Evolutionary conservation across 176 grass and related monocot genomes (phyloP), one percentile per base, ranked within the genome.

Genomic region (Oryza longistaminata): DNA sequence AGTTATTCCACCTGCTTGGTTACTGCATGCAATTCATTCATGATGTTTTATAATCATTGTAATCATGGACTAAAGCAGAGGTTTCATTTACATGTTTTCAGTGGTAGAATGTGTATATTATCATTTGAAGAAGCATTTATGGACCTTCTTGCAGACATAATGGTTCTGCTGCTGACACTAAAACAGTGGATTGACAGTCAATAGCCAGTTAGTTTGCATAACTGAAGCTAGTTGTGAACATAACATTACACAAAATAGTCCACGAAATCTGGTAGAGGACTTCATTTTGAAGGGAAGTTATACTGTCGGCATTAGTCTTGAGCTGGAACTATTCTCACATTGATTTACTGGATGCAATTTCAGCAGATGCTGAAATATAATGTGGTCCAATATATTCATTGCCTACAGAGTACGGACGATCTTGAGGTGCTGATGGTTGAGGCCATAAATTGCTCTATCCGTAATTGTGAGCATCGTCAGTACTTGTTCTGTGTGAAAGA

Each of bases 381-480:
- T 40, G 67, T 74, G 67, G 74, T 50, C 68, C 80, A 15, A 6
- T 21, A 6, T 61, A 60, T 74, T 83, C 64, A 78, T 71, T 90
- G 26, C 68, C 11, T 79, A 39, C 74, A 6, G 46, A 79, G 7
- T 79, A 39, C 68, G 3, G 46, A 68, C 3, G 45, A 74, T 78
- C 24, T 37, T 66, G 85, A 79, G 45, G 35, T 61, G 19, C 8
- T 74, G 46, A 53, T 53, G 73, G 29, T 34, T 10, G 53, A 61
- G 26, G 40, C 72, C 77, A 66, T 81, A 77, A 70, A 45, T 89
- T 75, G 48, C 62, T 39, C 42, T 34, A 69, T 37, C 82, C 64
- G 75, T 46, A 85, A 22, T 69, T 67, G 19, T 48, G 75, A 15
- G 3, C 22, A 44, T 64, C 70, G 39, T 69, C 19, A 68, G 48